Conservation (phyloP, 352 stramenopile species). For the Saprolegnia diclina region DNA sequence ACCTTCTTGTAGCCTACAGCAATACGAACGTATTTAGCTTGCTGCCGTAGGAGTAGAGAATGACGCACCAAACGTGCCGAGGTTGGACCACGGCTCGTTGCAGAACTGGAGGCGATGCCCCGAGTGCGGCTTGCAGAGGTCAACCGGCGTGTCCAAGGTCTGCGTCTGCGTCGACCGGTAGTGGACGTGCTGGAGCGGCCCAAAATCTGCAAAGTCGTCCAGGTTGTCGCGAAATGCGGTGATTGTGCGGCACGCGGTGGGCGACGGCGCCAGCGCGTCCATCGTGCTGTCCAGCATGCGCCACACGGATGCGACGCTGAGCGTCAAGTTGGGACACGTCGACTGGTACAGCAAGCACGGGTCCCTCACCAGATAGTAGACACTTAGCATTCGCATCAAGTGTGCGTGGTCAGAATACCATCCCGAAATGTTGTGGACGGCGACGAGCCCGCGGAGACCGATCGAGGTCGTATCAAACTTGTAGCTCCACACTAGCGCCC, state of each 20-base stretch:
- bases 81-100: neutral
- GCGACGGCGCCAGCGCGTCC: neutral
- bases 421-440: neutral
- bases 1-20: neutral
- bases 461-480: constrained; percentile 11
- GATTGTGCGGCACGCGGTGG: neutral
- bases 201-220: neutral
- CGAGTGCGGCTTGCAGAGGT: neutral
- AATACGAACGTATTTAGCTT: neutral
- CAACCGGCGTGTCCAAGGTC: neutral
- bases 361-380: neutral
- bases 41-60: neutral
- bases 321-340: neutral
- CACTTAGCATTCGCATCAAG: neutral
- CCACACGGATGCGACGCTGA: neutral
- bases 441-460: neutral
- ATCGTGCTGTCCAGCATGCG: neutral
- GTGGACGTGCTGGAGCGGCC: neutral
- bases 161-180: neutral
- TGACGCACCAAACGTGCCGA: neutral
- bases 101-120: neutral
- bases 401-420: neutral
- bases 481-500: neutral
- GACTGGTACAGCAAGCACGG: neutral
- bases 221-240: neutral